phyloP scores from a whole-genome alignment of 495 filamentous ascomycete genomes.

The Penicillium crystallinum region DNA sequence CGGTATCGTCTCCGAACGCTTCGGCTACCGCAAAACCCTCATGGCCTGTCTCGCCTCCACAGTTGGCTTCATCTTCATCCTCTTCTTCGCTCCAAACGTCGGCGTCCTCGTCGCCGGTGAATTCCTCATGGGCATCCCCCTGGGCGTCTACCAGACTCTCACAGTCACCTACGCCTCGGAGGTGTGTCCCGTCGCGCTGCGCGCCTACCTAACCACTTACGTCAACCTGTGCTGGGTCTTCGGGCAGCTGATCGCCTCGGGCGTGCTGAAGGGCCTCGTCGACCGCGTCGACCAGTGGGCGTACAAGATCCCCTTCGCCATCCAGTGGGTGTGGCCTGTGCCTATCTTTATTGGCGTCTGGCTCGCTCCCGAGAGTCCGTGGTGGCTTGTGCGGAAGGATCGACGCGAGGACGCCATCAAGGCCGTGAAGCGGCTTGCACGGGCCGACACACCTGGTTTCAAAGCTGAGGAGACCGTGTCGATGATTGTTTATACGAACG shows the following conservation, averaged over 20 bases:
- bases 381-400: conserved; percentile 74
- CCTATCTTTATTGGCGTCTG: conserved; percentile 63
- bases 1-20: conserved; percentile 62
- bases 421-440: conserved; percentile 60
- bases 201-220: conserved; percentile 68
- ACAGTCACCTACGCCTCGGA: conserved; percentile 77
- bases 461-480: conserved; percentile 66
- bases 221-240: conserved; percentile 78
- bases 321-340: conserved; percentile 80
- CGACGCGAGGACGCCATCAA: conserved; percentile 59
- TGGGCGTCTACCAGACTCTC: conserved; percentile 74
- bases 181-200: conserved; percentile 66
- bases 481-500: conserved; percentile 79
- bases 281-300: conserved; percentile 53
- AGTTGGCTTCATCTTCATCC: conserved; percentile 62
- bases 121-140: conserved; percentile 69
- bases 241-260: conserved; percentile 65
- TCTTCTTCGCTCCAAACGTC: conserved; percentile 69
- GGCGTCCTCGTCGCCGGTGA: conserved; percentile 59
- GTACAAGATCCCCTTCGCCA: conserved; percentile 60
- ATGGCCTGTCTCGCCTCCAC: conserved; percentile 59
- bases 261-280: conserved; percentile 51
- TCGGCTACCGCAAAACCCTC: conserved; percentile 64
- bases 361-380: conserved; percentile 71
- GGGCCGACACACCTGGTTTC: conserved; percentile 52